A percentile compares a stretch with the other conserved stretches of the same genome.
These are phyloP conservation scores for Paecilomyces formosus DNA, from an alignment of 2,329 filamentous ascomycete species.

Conservation along the genomic window DNA sequence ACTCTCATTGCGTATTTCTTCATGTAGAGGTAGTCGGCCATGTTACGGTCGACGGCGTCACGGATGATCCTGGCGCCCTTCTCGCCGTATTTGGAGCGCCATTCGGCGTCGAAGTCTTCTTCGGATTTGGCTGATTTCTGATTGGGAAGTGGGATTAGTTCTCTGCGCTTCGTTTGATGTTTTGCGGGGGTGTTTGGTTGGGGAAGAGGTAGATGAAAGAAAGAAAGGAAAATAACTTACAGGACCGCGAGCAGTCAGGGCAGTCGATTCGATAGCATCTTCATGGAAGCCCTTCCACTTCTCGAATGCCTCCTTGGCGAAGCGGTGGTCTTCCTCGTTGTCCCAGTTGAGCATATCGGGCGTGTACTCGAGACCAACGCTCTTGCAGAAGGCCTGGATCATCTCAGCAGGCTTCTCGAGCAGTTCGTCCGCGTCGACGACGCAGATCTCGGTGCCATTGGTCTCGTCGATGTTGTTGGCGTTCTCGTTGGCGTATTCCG, in stretches of 20 bases:
- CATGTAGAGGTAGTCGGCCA: conserved; percentile 56
- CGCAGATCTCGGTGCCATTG: conserved; percentile 60
- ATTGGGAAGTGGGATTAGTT: conserved; percentile 6
- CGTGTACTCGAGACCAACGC: conserved; percentile 68
- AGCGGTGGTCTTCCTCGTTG: conserved; percentile 60
- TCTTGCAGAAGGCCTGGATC: conserved; percentile 72
- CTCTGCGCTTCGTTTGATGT: neutral
- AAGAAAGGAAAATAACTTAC: conserved; percentile 23
- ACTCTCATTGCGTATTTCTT: conserved; percentile 58
- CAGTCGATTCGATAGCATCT: conserved; percentile 78
- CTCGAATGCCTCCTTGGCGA: conserved; percentile 71
- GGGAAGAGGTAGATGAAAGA: neutral
- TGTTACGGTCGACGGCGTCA: conserved; percentile 51
- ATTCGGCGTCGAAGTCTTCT: conserved; percentile 52
- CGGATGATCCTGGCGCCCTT: conserved; percentile 53
- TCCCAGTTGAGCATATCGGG: conserved; percentile 80
- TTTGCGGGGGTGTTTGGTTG: conserved; percentile 6
- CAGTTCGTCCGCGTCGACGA: conserved; percentile 90
- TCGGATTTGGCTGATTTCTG: conserved; percentile 37
- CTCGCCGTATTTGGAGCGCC: conserved; percentile 54
- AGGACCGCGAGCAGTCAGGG: conserved; percentile 55
- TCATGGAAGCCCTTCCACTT: conserved; percentile 98
- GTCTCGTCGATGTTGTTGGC: conserved; percentile 14
- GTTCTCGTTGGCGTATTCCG: conserved; percentile 21
- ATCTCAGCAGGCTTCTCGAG: conserved; percentile 74